phyloP scores from a whole-genome alignment of 2,329 filamentous ascomycete species.

The Alternaria arbusti region DNA sequence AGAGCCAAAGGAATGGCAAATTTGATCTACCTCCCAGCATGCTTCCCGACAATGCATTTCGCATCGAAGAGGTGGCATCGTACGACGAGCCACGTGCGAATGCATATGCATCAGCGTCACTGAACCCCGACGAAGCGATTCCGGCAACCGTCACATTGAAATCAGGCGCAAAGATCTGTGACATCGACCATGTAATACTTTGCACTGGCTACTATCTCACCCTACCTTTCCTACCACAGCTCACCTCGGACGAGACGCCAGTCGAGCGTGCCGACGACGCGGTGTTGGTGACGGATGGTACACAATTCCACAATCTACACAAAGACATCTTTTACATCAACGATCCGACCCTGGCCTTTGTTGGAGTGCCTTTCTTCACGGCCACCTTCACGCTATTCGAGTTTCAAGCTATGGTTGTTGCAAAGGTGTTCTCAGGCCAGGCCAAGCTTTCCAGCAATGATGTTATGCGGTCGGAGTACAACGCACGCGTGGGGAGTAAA shows the following conservation, averaged over 20 bases:
- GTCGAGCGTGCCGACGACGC: slow-evolving; percentile 58
- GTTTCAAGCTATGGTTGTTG: slow-evolving; percentile 69
- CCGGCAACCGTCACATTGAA: slow-evolving; percentile 60
- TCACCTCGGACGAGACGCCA: slow-evolving; percentile 54
- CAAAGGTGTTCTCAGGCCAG: slow-evolving; percentile 62
- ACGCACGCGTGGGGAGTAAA: slow-evolving; percentile 43
- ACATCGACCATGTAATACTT: slow-evolving; percentile 68
- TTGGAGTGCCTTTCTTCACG: slow-evolving; percentile 70
- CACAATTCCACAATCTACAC: slow-evolving; percentile 70
- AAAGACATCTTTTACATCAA: slow-evolving; percentile 75
- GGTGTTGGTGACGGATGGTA: slow-evolving; percentile 68
- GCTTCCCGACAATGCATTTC: slow-evolving; percentile 60
- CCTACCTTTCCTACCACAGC: slow-evolving; percentile 66
- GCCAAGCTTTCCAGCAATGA: slow-evolving; percentile 55
- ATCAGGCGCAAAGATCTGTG: slow-evolving; percentile 59
- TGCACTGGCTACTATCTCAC: slow-evolving; percentile 74
- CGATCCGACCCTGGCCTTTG: slow-evolving; percentile 67
- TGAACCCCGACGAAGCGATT: slow-evolving; percentile 46
- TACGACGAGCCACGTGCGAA: slow-evolving; percentile 48
- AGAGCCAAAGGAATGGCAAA: slow-evolving; percentile 65
- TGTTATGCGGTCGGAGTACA: slow-evolving; percentile 54
- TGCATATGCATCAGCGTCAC: background rate
- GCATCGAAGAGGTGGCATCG: slow-evolving; percentile 59
- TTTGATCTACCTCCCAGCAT: slow-evolving; percentile 64
- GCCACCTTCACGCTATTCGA: slow-evolving; percentile 74